Base-by-base conservation (phyloP, 306 rosid species). In the Prunus padus region DNA sequence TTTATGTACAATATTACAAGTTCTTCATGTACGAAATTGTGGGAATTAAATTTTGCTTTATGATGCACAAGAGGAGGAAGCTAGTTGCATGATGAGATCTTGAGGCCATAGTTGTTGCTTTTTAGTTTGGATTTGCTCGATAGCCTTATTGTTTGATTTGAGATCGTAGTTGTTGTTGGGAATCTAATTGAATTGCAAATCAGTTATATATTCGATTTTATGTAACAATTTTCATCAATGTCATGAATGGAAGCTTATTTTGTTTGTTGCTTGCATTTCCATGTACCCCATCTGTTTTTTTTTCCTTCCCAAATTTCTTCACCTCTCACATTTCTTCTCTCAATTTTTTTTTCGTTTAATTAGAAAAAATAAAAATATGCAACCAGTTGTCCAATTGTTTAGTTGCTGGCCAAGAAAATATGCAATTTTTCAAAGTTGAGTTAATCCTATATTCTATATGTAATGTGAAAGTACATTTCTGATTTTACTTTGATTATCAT, bases 1-100 rank as follows among this genome's bases (percentile, higher is more conserved):
- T 71, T 86, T 81, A 65, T 95, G 97, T 92, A 92, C 88, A 89
- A 89, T 92, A 87, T 81, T 77, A 65, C 90, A 82, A 80, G 73
- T 81, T 69, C 78, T 84, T 72, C 83, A 72, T 81, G 87, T 86
- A 68, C 65, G 89, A 77, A 87, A 85, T 81, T 81, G 84, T 81
- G 84, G 78, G 82, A 77, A 83, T 83, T 83, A 87, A 88, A 80
- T 88, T 92, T 96, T 92, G 87, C 88, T 75, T 75, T 81, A 67
- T 57, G 72, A 71, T 79, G 82, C 82, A 80, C 71, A 73, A 79
- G 65, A 61, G 81, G 66, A 61, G 71, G 67, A 76, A 80, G 88
- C 81, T 89, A 76, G 84, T 82, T 82, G 81, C 71, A 54, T 63
- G 77, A 71, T 74, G 85, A 82, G 79, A 75, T 80, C 81, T 79